These are phyloP conservation scores for Kregervanrija pseudodelftensis DNA, from an alignment of 805 yeast species.

Conservation along the genomic window DNA sequence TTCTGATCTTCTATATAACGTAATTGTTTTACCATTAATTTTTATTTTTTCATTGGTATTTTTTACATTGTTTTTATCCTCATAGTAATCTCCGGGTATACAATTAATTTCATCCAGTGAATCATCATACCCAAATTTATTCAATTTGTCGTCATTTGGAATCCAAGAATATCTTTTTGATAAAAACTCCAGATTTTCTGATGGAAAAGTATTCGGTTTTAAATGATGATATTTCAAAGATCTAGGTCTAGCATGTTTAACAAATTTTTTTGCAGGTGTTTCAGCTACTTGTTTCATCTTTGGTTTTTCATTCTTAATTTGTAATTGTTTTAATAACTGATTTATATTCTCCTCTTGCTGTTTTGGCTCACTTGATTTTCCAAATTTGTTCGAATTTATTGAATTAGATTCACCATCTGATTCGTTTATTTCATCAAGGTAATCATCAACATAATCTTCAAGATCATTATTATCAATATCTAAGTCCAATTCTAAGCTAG, in stretches of 20 bases:
- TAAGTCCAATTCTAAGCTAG: neutral
- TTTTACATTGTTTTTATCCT: constrained; percentile 12
- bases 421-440: constrained; percentile 1
- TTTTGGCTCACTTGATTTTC: too few species aligned
- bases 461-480: neutral
- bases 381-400: too few species aligned
- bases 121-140: neutral
- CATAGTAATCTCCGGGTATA: constrained; percentile 30
- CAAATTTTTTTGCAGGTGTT: neutral
- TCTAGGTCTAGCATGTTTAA: neutral
- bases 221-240: constrained; percentile 10
- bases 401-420: too few species aligned
- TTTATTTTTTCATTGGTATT: neutral
- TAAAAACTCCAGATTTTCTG: constrained; percentile 6
- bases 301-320: neutral
- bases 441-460: neutral
- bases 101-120: constrained; percentile 29
- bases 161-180: constrained; percentile 3
- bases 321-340: too few species aligned
- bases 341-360: too few species aligned
- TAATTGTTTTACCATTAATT: too few species aligned
- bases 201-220: neutral
- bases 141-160: neutral
- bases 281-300: constrained; percentile 1
- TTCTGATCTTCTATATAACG: too few species aligned